Base-by-base conservation (phyloP, 176 grass and related monocot species). In the Musa beccarii region DNA sequence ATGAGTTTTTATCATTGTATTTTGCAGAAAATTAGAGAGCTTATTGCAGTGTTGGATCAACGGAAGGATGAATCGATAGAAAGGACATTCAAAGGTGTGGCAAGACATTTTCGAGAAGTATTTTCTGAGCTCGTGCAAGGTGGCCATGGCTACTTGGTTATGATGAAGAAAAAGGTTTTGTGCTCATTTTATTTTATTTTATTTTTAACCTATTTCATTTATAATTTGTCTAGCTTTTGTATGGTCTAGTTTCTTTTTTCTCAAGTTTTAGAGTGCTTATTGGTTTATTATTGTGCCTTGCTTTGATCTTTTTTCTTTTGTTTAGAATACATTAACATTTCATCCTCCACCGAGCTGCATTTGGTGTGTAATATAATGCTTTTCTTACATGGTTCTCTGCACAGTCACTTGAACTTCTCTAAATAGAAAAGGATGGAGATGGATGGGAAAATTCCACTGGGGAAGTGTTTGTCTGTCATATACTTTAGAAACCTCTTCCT, bases 41-140 rank as follows among this genome's bases (percentile, higher is more conserved):
- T 99, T 56, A 94, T 99, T 87, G 78, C 86, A 52, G 95, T 91
- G 64, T 83, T 99, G 82, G 95, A 99, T 79, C 95, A 92, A 87
- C 88, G 95, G 78, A 99, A 99, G 81, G 95, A 99, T 82, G 95
- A 99, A 77, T 99, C 95, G 52, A 99, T 99, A 73, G 95, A 99
- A 71, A 91, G 95, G 17, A 99, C 95, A 79, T 99, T 99, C 81
- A 99, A 99, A 89, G 95, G 95, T 78, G 95, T 99, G 53, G 86
- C 95, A 77, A 94, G 76, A 72, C 90, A 99, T 80, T 99, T 99
- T 78, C 79, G 90, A 16, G 90, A 99, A 86, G 95, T 99, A 66
- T 99, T 99, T 61, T 55, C 84, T 79, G 95, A 99, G 74, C 83
- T 99, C 51, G 95, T 99, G 78, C 95, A 99, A 87, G 90, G 90